phyloP scores from a whole-genome alignment of 495 filamentous ascomycete species.

The Aspergillus conjunctus region DNA sequence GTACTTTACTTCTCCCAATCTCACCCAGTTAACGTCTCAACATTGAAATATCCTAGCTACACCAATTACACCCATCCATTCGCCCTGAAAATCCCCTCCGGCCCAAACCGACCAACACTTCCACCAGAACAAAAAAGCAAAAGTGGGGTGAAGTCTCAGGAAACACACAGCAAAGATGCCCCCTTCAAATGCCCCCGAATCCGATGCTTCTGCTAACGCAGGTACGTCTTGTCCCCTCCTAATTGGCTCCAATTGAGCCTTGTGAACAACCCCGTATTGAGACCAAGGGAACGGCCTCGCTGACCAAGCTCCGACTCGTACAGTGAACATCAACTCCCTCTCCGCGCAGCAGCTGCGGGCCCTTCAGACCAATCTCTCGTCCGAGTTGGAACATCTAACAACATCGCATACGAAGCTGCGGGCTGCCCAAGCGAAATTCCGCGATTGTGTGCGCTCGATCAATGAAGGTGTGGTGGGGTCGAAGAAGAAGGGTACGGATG shows the following conservation, averaged over 20 bases:
- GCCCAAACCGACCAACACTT: too few species aligned
- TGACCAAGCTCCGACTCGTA: neutral
- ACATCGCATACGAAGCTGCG: conserved; percentile 85
- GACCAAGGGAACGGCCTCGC: too few species aligned
- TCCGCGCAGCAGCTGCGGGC: conserved; percentile 58
- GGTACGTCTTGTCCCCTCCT: conserved; percentile 6
- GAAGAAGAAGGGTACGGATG: conserved; percentile 40
- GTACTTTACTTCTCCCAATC: too few species aligned
- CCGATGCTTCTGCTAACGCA: conserved; percentile 23
- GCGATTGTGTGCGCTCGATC: conserved; percentile 80
- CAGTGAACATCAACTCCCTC: conserved; percentile 67
- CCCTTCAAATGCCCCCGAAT: conserved; percentile 25
- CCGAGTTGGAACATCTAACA: conserved; percentile 91
- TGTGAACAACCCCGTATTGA: neutral
- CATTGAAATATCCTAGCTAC: too few species aligned
- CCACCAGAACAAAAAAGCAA: too few species aligned
- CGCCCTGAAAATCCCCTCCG: too few species aligned
- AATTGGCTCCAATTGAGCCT: neutral
- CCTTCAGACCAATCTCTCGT: conserved; percentile 92
- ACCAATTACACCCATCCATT: too few species aligned
- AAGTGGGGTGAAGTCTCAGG: too few species aligned
- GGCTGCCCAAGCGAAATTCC: conserved; percentile 85
- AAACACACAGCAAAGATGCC: conserved; percentile 12
- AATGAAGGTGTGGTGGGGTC: conserved; percentile 56
- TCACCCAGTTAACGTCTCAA: too few species aligned